Percentiles rank a stretch among this genome's conserved stretches.
These are phyloP conservation scores for Asterophora parasitica DNA, from an alignment of 768 basidiomycete genomes.

Conservation along the genomic window DNA sequence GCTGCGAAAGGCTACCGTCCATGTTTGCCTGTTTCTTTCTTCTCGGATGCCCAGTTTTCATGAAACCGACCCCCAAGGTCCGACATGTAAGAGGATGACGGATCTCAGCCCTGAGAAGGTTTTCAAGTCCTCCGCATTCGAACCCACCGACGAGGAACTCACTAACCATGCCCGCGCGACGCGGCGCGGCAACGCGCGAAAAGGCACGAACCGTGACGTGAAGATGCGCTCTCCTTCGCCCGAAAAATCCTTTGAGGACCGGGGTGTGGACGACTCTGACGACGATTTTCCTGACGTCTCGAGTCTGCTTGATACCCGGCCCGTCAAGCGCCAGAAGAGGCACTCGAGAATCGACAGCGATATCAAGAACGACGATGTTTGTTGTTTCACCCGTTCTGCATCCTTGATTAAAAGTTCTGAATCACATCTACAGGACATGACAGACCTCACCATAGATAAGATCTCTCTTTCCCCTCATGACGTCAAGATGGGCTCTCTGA, in stretches of 20 bases:
- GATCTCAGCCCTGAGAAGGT: constrained; percentile 45
- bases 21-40: constrained; percentile 29
- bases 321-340: constrained; percentile 31
- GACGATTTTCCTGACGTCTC: constrained; percentile 51
- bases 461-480: constrained; percentile 14
- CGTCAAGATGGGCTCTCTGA: constrained; percentile 15
- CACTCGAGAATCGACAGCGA: constrained; percentile 6
- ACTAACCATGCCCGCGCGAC: constrained; percentile 32
- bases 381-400: not conserved
- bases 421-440: constrained; percentile 11
- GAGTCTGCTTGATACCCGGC: constrained; percentile 29
- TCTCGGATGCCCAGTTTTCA: not conserved
- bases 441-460: constrained; percentile 28
- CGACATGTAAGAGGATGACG: constrained; percentile 63
- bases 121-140: constrained; percentile 65
- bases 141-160: constrained; percentile 60
- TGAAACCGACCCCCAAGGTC: constrained; percentile 37
- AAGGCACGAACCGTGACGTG: constrained; percentile 13
- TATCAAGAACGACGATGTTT: constrained; percentile 11
- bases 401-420: not conserved
- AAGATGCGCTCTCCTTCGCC: constrained; percentile 25
- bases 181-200: constrained; percentile 23
- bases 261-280: constrained; percentile 38
- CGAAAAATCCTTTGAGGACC: constrained; percentile 23
- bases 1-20: constrained; percentile 54